Evolutionary conservation across 2,329 filamentous ascomycete species (phyloP).

Genomic region (Alternaria ethzedia): DNA sequence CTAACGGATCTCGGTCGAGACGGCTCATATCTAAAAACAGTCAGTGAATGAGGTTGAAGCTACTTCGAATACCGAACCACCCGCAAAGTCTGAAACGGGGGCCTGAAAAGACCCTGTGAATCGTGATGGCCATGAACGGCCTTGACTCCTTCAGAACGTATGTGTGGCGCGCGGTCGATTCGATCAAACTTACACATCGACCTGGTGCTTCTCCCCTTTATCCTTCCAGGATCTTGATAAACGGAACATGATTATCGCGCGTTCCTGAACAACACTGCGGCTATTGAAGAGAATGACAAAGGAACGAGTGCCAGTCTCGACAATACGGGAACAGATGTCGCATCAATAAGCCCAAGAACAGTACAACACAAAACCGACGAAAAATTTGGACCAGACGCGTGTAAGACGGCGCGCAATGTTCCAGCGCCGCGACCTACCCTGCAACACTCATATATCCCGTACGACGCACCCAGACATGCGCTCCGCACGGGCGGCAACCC

Average conservation of each 20-base stretch:
- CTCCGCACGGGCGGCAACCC: conserved; percentile 4
- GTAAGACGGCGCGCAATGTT: neutral
- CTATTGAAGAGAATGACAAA: neutral
- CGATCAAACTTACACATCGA: conserved; percentile 8
- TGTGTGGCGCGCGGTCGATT: neutral
- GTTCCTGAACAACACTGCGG: neutral
- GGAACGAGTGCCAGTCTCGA: neutral
- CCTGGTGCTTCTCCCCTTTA: neutral
- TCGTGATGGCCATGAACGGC: neutral
- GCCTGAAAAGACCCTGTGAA: neutral
- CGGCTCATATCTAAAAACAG: conserved; percentile 9
- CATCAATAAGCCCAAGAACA: neutral
- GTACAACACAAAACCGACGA: neutral
- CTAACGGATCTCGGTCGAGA: conserved; percentile 10
- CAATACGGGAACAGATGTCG: neutral
- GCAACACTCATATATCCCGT: conserved; percentile 12
- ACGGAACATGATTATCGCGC: conserved; percentile 7
- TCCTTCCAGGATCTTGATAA: conserved; percentile 7
- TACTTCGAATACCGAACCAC: neutral
- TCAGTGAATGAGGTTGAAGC: neutral
- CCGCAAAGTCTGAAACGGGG: neutral
- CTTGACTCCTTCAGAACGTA: neutral
- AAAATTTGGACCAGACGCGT: neutral
- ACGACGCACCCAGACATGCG: conserved; percentile 1
- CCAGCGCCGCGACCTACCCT: conserved; percentile 10